Evolutionary conservation across 768 basidiomycete genomes (phyloP).

Genomic region (Collybiopsis confluens): DNA sequence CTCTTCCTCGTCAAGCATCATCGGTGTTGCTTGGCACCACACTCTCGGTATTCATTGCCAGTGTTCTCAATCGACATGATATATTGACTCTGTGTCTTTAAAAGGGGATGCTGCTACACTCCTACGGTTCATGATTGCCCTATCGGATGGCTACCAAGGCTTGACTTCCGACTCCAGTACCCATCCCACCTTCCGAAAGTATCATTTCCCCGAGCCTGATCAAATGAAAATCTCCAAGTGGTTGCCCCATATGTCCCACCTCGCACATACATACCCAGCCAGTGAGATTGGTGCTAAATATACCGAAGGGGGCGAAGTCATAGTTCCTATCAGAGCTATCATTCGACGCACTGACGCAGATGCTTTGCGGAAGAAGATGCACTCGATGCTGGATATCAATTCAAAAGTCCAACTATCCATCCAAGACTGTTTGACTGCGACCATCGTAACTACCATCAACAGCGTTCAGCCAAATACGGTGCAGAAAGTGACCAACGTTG

Average conservation of each 20-base stretch:
- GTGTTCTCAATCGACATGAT: conserved; percentile 2
- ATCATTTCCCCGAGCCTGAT: not conserved
- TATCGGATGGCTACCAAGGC: conserved; percentile 26
- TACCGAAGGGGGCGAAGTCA: conserved; percentile 8
- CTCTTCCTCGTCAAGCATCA: conserved; percentile 19
- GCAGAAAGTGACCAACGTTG: conserved; percentile 20
- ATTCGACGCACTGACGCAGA: not conserved
- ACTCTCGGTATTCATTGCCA: conserved; percentile 24
- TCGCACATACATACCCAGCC: conserved; percentile 14
- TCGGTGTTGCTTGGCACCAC: conserved; percentile 32
- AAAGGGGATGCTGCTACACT: conserved; percentile 25
- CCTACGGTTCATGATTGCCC: conserved; percentile 22
- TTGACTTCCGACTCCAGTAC: conserved; percentile 3
- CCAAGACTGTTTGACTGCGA: conserved; percentile 28
- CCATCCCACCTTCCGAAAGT: conserved; percentile 15
- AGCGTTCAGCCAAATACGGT: conserved; percentile 12
- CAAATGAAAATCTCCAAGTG: conserved; percentile 12
- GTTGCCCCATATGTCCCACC: conserved; percentile 20
- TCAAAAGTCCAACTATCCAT: conserved; percentile 15
- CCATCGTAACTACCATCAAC: conserved; percentile 20
- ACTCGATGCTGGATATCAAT: not conserved
- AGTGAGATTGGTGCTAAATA: conserved; percentile 17
- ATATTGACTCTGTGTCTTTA: not conserved
- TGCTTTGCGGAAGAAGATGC: conserved; percentile 7
- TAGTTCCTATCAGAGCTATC: conserved; percentile 14